Evolutionary conservation across 2,329 filamentous ascomycete species (phyloP).

Genomic region (Epichloe uncinata): DNA sequence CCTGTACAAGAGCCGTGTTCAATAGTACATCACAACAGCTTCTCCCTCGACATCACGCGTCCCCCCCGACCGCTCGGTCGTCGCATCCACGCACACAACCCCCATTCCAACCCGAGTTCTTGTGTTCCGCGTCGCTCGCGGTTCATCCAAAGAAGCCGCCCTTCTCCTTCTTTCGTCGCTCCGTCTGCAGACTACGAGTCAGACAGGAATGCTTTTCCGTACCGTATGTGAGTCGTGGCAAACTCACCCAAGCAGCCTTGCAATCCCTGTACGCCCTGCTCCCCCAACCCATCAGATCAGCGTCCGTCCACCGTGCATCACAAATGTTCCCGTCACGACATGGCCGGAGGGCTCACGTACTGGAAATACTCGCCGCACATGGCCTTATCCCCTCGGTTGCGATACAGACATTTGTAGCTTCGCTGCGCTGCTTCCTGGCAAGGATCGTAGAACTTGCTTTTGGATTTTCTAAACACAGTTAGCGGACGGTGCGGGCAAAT

Average conservation of each 20-base stretch:
- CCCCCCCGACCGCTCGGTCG: neutral
- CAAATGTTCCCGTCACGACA: neutral
- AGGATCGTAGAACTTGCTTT: constrained; percentile 86
- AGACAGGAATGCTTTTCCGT: neutral
- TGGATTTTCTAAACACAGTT: constrained; percentile 51
- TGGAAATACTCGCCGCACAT: constrained; percentile 96
- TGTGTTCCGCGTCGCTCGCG: neutral
- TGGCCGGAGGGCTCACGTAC: constrained; percentile 37
- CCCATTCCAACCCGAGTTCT: neutral
- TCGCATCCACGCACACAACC: no score
- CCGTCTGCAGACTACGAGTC: constrained; percentile 6
- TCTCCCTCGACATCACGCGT: neutral
- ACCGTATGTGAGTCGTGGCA: no score
- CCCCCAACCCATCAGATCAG: constrained; percentile 12
- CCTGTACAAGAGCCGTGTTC: no score
- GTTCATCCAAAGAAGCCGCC: constrained; percentile 6
- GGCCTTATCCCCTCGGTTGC: constrained; percentile 74
- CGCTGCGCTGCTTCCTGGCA: constrained; percentile 83
- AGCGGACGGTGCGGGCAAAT: neutral
- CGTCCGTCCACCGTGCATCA: neutral
- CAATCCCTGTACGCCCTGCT: constrained; percentile 80
- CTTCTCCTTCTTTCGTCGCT: constrained; percentile 11
- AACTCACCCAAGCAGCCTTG: constrained; percentile 79
- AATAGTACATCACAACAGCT: neutral
- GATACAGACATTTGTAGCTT: constrained; percentile 77